These are phyloP conservation scores for Phyllostachys edulis DNA, from an alignment of 176 grass and related monocot genomes.

Conservation along the genomic window DNA sequence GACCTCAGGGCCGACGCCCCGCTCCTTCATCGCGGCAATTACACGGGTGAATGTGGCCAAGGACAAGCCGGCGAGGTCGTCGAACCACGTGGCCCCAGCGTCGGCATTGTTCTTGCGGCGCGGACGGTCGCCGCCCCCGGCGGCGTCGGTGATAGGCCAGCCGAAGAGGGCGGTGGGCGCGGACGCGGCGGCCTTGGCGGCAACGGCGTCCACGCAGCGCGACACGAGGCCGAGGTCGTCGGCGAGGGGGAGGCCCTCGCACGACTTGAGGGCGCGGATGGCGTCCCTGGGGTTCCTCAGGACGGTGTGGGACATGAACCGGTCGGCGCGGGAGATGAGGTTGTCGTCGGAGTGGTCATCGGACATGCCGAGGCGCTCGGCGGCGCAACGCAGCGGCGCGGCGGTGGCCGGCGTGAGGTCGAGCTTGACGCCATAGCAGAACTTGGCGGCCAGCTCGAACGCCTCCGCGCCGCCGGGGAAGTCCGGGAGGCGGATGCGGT, in stretches of 20 bases:
- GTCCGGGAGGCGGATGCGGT: slow-evolving; percentile 68
- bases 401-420: slow-evolving; percentile 75
- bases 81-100: slow-evolving; percentile 53
- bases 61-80: slow-evolving; percentile 76
- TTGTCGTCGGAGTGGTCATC: slow-evolving; percentile 88
- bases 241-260: slow-evolving; percentile 66
- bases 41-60: slow-evolving; percentile 68
- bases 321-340: slow-evolving; percentile 74
- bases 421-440: slow-evolving; percentile 97
- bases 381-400: slow-evolving; percentile 74
- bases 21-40: slow-evolving; percentile 80
- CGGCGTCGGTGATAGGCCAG: slow-evolving; percentile 68
- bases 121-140: slow-evolving; percentile 27
- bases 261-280: slow-evolving; percentile 75
- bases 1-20: slow-evolving; percentile 62
- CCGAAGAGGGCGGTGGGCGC: slow-evolving; percentile 77
- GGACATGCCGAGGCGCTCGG: slow-evolving; percentile 79
- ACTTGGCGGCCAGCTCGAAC: slow-evolving; percentile 91
- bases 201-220: slow-evolving; percentile 76
- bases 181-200: slow-evolving; percentile 60
- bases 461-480: slow-evolving; percentile 79
- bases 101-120: slow-evolving; percentile 42
- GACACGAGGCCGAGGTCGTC: slow-evolving; percentile 69
- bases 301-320: slow-evolving; percentile 64
- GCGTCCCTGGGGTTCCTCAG: slow-evolving; percentile 73